Evolutionary conservation across 331 rosid genomes (phyloP).

Genomic region (Phaseolus coccineus): DNA sequence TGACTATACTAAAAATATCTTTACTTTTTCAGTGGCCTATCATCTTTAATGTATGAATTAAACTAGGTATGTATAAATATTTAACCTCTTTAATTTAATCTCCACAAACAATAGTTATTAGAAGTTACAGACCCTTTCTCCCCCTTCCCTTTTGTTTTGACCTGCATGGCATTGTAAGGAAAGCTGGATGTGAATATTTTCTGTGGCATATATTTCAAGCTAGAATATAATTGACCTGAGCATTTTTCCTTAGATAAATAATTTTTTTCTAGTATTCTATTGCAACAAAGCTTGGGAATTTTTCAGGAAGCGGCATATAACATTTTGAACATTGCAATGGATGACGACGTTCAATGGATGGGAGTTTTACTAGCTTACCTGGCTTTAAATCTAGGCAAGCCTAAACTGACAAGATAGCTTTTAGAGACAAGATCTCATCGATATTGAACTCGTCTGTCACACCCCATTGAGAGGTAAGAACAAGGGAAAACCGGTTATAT

Average conservation of each 20-base stretch:
- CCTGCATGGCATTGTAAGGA: not conserved
- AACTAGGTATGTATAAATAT: slow-evolving; percentile 6
- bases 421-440: slow-evolving; percentile 45
- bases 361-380: slow-evolving; percentile 57
- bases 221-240: slow-evolving; percentile 11
- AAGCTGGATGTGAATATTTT: not conserved
- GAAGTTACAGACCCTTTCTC: not conserved
- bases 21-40: not conserved
- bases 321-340: slow-evolving; percentile 59
- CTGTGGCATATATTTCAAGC: slow-evolving; percentile 19
- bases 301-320: slow-evolving; percentile 90
- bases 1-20: not conserved
- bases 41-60: slow-evolving; percentile 15
- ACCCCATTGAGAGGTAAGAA: slow-evolving; percentile 31
- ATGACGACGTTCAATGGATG: slow-evolving; percentile 42
- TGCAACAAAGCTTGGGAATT: not conserved
- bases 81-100: slow-evolving; percentile 12
- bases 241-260: not conserved
- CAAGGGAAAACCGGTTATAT: slow-evolving; percentile 27
- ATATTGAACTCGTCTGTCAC: slow-evolving; percentile 44
- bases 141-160: not conserved
- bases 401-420: slow-evolving; percentile 50
- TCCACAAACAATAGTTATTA: not conserved
- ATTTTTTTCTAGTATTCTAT: too few species aligned
- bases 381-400: slow-evolving; percentile 57